phyloP scores from a whole-genome alignment of 805 yeast genomes.

The Saccharomycopsis sp. region DNA sequence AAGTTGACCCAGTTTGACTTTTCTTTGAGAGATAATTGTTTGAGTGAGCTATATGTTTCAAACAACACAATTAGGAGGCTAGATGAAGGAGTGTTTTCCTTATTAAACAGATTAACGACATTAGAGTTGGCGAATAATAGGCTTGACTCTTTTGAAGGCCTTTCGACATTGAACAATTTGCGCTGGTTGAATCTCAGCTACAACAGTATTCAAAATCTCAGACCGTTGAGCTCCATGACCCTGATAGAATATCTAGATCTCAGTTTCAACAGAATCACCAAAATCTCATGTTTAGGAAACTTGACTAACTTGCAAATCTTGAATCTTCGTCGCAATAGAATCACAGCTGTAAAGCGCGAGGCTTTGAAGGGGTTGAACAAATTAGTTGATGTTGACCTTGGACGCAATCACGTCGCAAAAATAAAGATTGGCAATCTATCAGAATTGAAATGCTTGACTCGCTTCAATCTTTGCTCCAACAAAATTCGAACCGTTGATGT shows the following conservation, averaged over 20 bases:
- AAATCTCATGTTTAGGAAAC: background rate
- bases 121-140: too few relatives aligned
- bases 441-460: too few relatives aligned
- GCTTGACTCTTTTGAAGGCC: background rate
- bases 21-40: background rate
- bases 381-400: background rate
- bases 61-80: background rate
- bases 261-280: background rate
- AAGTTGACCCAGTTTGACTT: background rate
- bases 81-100: background rate
- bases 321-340: background rate
- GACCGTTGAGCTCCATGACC: background rate
- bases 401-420: background rate
- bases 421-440: too few relatives aligned
- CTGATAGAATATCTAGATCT: background rate
- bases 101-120: background rate
- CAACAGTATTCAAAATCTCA: background rate
- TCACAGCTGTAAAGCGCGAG: background rate
- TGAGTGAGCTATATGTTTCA: background rate
- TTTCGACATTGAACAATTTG: background rate
- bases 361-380: background rate
- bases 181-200: background rate
- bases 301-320: background rate
- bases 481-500: too few relatives aligned
- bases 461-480: too few relatives aligned